Base-by-base conservation (phyloP, 2,329 filamentous ascomycete genomes). In the Fusarium chaquense region DNA sequence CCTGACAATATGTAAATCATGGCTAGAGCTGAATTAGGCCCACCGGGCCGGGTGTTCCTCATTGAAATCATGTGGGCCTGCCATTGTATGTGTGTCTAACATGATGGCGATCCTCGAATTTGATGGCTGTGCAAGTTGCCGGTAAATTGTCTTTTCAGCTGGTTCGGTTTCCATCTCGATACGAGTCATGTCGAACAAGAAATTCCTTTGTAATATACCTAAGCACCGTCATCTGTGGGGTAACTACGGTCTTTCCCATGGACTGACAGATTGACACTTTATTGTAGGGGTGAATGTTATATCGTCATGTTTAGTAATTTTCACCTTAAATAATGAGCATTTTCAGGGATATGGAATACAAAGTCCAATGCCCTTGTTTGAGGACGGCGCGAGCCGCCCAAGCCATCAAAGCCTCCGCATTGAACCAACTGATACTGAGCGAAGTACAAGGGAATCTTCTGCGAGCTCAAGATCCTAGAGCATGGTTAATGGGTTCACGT, bases 11-110 rank as follows among this genome's bases (percentile, higher is more conserved):
- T 20, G 20, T 20, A 26, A 18, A 33, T 18, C 26, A 26, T 22
- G 33, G 36, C 33, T 16, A 18, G 41, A 68, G 62, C 67, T 70
- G 67, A 56, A 38, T 33, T 18, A 28, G 62, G 16, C 53, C 67
- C 67, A 70, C 53, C 43, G 30, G 54, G 41, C 53, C 43, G 30
- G 54, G 41, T 32, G 28, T 32, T 35, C 18, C 33, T 60, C 38
- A 30, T 45, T 61, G 20, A n/a, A 30, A 36, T 46, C 22, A 11
- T 15, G 52, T 41, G 22, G 33, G 36, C 33, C 40, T 59, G 28
- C 45, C 30, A 20, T 20, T 46, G 36, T 40, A 30, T 40, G 33
- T 40, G 33, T 40, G 33, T 60, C 33, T 40, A 44, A 28, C 6
- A 45, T 28, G 36, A 44, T 51, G 28, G 52, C 41, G 32, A 60